These are phyloP conservation scores for Syzygium oleosum DNA, from an alignment of 345 rosid genomes.

Conservation along the genomic window DNA sequence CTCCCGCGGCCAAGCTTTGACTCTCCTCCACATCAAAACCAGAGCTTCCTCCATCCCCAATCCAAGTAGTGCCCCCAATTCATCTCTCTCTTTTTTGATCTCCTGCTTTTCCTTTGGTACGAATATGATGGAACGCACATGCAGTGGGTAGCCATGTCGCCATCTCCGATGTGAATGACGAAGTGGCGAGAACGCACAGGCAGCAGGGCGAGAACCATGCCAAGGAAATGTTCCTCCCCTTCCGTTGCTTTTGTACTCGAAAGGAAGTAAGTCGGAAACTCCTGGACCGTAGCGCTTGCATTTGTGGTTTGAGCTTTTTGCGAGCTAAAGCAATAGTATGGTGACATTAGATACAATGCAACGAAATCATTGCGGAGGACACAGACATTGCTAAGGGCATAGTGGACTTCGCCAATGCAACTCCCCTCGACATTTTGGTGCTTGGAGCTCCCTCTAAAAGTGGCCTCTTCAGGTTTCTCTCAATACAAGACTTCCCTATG, in stretches of 20 bases:
- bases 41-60: constrained; percentile 27
- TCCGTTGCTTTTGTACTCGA: constrained; percentile 74
- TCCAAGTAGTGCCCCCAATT: constrained; percentile 11
- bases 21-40: constrained; percentile 60
- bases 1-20: constrained; percentile 40
- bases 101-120: background rate
- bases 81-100: background rate
- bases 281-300: background rate
- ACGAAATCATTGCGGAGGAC: constrained; percentile 54
- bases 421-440: constrained; percentile 30
- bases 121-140: background rate
- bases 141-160: constrained; percentile 32
- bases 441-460: constrained; percentile 53
- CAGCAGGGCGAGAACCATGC: constrained; percentile 24
- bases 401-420: constrained; percentile 25
- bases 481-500: background rate
- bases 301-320: background rate
- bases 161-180: constrained; percentile 14
- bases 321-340: background rate
- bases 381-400: constrained; percentile 44
- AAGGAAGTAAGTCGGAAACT: constrained; percentile 43
- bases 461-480: constrained; percentile 49
- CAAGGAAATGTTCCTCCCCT: constrained; percentile 65
- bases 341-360: constrained; percentile 44
- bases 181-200: constrained; percentile 11